Conservation (phyloP, 768 basidiomycete species). For the Leccinum pellstonianum region DNA sequence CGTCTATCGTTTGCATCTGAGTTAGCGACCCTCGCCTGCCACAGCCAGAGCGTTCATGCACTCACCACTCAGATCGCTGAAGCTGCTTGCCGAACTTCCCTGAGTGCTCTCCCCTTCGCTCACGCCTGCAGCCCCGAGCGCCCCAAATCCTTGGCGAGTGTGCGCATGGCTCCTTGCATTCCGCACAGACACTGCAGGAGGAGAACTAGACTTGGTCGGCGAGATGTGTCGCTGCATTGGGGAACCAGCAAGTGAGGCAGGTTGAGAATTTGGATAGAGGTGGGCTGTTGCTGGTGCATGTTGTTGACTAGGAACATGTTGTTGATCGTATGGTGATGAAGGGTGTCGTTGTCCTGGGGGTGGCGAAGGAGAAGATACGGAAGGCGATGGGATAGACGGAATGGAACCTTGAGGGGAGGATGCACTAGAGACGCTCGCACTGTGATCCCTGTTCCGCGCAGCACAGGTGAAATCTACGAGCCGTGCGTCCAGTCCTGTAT, state of each 20-base stretch:
- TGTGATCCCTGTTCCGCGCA: slow-evolving; percentile 50
- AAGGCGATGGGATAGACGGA: slow-evolving; percentile 77
- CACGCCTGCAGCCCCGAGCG: slow-evolving; percentile 38
- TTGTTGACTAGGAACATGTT: slow-evolving; percentile 3
- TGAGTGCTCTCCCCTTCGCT: slow-evolving; percentile 63
- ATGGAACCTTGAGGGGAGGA: slow-evolving; percentile 78
- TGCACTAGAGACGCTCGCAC: slow-evolving; percentile 72
- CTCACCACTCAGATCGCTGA: slow-evolving; percentile 84
- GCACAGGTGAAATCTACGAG: slow-evolving; percentile 34
- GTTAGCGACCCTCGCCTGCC: not conserved
- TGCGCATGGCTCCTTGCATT: slow-evolving; percentile 53
- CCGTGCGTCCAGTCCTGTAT: slow-evolving; percentile 30
- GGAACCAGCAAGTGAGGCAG: slow-evolving; percentile 18
- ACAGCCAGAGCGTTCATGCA: not conserved
- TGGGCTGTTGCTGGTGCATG: slow-evolving; percentile 9
- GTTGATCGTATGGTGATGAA: slow-evolving; percentile 25
- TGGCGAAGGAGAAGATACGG: slow-evolving; percentile 49
- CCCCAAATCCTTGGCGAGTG: slow-evolving; percentile 44
- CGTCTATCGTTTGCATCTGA: slow-evolving; percentile 41
- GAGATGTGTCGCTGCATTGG: slow-evolving; percentile 53
- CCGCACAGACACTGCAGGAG: slow-evolving; percentile 55
- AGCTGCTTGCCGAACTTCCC: slow-evolving; percentile 76
- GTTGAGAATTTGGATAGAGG: slow-evolving; percentile 17
- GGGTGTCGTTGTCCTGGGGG: slow-evolving; percentile 29
- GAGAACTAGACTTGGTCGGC: slow-evolving; percentile 58